Conservation (phyloP, 345 rosid species). For the Rubroshorea leprosula region DNA sequence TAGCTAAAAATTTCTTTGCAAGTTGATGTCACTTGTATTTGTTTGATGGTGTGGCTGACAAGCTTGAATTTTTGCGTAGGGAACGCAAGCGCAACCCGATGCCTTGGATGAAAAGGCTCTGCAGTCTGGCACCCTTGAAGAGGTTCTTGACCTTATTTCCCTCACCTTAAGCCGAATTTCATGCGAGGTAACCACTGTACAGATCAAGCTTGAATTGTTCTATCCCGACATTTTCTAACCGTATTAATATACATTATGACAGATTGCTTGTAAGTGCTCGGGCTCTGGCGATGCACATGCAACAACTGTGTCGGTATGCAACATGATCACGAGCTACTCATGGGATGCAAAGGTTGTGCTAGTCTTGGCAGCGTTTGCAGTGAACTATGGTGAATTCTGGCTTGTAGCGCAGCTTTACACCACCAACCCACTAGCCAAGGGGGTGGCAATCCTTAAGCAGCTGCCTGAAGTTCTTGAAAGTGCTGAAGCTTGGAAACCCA, state of each 20-base stretch:
- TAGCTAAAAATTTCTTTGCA: neutral
- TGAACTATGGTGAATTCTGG: conserved; percentile 55
- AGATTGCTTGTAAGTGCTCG: conserved; percentile 47
- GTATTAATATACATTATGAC: neutral
- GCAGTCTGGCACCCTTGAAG: conserved; percentile 26
- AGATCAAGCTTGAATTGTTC: neutral
- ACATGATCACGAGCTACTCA: conserved; percentile 28
- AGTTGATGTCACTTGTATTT: neutral
- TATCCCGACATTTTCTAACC: neutral
- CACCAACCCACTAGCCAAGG: conserved; percentile 49
- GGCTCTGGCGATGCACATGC: conserved; percentile 43
- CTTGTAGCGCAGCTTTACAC: conserved; percentile 44
- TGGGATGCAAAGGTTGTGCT: conserved; percentile 65
- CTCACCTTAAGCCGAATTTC: conserved; percentile 41
- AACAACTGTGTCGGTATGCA: conserved; percentile 35
- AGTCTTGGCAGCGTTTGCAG: conserved; percentile 49
- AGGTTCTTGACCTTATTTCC: conserved; percentile 38
- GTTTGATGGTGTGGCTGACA: neutral
- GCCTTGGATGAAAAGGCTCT: conserved; percentile 33
- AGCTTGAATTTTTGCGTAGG: conserved; percentile 19
- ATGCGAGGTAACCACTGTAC: conserved; percentile 40
- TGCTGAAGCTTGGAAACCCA: conserved; percentile 25
- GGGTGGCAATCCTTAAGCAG: conserved; percentile 48
- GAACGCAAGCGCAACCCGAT: conserved; percentile 19
- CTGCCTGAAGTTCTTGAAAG: conserved; percentile 38